phyloP scores from a whole-genome alignment of 805 yeast species.

The Millerozyma acaciae region DNA sequence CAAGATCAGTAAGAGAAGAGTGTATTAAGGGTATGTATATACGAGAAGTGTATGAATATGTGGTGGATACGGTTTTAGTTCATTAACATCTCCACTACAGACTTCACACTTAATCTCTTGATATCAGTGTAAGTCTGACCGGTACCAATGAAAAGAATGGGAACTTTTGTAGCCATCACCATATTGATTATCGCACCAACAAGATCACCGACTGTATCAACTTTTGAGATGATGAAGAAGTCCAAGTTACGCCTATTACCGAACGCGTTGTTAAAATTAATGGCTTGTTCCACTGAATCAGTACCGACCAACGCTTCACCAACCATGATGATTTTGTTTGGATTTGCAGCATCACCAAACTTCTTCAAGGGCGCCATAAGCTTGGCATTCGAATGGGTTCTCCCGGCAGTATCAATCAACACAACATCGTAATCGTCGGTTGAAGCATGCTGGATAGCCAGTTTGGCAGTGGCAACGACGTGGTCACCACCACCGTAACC shows the following conservation, averaged over 20 bases:
- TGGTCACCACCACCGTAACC: constrained; percentile 96
- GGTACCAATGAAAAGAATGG: constrained; percentile 91
- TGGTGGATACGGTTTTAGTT: constrained; percentile 21
- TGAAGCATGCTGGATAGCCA: constrained; percentile 78
- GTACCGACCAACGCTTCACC: constrained; percentile 98
- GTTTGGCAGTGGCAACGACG: constrained; percentile 88
- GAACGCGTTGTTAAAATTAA: constrained; percentile 88
- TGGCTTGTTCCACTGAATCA: constrained; percentile 93
- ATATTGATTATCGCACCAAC: constrained; percentile 95
- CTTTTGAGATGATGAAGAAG: constrained; percentile 88
- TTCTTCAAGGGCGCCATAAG: constrained; percentile 94
- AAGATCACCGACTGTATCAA: constrained; percentile 96
- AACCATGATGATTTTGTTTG: constrained; percentile 96
- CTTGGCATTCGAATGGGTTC: constrained; percentile 92
- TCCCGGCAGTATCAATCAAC: constrained; percentile 94
- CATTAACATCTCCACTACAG: constrained; percentile 87
- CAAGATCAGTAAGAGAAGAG: too few relatives aligned
- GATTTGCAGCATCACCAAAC: constrained; percentile 92
- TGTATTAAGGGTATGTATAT: too few relatives aligned
- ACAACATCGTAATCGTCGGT: constrained; percentile 76
- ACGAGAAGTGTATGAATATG: too few relatives aligned
- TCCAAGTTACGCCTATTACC: constrained; percentile 79
- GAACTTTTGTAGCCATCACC: constrained; percentile 95
- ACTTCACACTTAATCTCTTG: constrained; percentile 81
- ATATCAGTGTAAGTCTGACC: constrained; percentile 97